These are phyloP conservation scores for Talaromyces sp. DNA, from an alignment of 2,329 filamentous ascomycete species.

Conservation along the genomic window DNA sequence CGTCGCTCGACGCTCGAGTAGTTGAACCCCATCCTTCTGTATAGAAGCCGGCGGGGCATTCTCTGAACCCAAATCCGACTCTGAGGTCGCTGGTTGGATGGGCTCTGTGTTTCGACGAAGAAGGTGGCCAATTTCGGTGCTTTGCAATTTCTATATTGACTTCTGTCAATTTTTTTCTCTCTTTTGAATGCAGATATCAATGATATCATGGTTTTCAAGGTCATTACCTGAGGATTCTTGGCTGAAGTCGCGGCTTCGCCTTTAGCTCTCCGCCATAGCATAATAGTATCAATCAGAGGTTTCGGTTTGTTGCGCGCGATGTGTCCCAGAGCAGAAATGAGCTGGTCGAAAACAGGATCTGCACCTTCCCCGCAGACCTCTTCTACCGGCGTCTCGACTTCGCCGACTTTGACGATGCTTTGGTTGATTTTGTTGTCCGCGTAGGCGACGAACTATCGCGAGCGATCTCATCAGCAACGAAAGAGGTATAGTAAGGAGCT, in stretches of 20 bases:
- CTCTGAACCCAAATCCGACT: constrained; percentile 30
- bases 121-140: constrained; percentile 47
- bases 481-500: neutral
- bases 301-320: constrained; percentile 94
- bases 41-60: constrained; percentile 30
- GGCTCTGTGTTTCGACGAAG: constrained; percentile 74
- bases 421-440: constrained; percentile 95
- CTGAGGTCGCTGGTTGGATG: constrained; percentile 46
- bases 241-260: constrained; percentile 80
- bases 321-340: constrained; percentile 88
- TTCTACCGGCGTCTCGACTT: constrained; percentile 81
- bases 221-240: constrained; percentile 38
- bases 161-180: neutral
- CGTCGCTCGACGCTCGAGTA: constrained; percentile 84
- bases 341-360: constrained; percentile 86
- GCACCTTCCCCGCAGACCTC: constrained; percentile 84
- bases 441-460: constrained; percentile 76
- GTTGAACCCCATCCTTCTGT: constrained; percentile 63
- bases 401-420: constrained; percentile 75
- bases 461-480: neutral
- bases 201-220: neutral
- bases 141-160: constrained; percentile 26
- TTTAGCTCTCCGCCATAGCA: constrained; percentile 96
- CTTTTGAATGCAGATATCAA: neutral
- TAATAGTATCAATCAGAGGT: constrained; percentile 91